Percentiles rank a stretch among this genome's conserved stretches.
Conservation (phyloP, 129 eudicot species). For the Lactuca sativa region DNA sequence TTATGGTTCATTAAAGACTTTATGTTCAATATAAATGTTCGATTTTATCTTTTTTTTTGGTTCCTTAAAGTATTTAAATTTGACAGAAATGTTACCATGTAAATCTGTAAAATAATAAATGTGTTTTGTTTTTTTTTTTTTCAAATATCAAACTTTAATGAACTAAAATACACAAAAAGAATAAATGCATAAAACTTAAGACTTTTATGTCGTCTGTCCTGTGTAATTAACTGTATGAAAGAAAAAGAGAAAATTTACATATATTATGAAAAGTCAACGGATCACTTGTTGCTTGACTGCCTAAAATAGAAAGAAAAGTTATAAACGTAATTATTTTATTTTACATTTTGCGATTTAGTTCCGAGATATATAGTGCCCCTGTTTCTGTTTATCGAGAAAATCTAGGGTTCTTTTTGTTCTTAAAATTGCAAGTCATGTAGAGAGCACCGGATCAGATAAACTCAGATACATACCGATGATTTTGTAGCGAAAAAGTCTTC, state of each 20-base stretch:
- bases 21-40: too few relatives aligned
- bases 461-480: not conserved
- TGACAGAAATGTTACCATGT: too few relatives aligned
- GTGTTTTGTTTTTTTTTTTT: too few relatives aligned
- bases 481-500: conserved; percentile 3
- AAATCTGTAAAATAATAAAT: too few relatives aligned
- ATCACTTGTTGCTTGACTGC: conserved; percentile 5
- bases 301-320: conserved; percentile 1
- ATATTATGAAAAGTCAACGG: not conserved
- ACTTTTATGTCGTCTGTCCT: too few relatives aligned
- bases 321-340: conserved; percentile 1
- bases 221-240: too few relatives aligned
- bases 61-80: too few relatives aligned
- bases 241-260: not conserved
- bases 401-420: conserved; percentile 29
- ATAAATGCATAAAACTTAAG: too few relatives aligned
- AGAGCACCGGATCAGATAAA: conserved; percentile 23
- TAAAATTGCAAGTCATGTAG: conserved; percentile 26
- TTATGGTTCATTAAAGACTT: too few relatives aligned
- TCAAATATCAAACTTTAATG: too few relatives aligned
- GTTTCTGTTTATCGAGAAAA: conserved; percentile 19
- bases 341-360: conserved; percentile 5
- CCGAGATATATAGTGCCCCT: conserved; percentile 9
- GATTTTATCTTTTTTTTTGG: too few relatives aligned
- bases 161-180: too few relatives aligned